A percentile compares a stretch with the other conserved stretches of the same genome.
phyloP scores from a whole-genome alignment of 305 asterid genomes.

The Fraxinus velutina region DNA sequence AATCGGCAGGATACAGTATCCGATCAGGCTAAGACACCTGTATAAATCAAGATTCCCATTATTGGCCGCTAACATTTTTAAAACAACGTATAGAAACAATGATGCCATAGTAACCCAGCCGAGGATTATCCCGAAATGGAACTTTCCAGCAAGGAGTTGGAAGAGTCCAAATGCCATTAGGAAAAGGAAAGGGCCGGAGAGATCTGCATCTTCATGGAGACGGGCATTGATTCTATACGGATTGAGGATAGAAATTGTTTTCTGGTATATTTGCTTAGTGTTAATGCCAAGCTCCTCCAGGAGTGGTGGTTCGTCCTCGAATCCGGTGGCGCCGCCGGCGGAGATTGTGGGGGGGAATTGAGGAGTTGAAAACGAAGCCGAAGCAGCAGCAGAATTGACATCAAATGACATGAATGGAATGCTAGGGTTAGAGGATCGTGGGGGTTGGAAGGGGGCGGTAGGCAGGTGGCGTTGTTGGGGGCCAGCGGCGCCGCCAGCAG shows the following conservation, averaged over 20 bases:
- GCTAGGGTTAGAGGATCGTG: constrained; percentile 51
- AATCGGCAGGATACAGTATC: constrained; percentile 81
- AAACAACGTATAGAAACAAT: constrained; percentile 66
- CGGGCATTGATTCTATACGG: constrained; percentile 59
- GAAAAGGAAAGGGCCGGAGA: constrained; percentile 63
- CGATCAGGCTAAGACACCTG: constrained; percentile 78
- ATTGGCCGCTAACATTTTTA: constrained; percentile 82
- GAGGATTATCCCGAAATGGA: constrained; percentile 63
- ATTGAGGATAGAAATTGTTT: constrained; percentile 38
- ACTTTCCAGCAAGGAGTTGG: constrained; percentile 80
- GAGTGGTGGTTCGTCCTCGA: constrained; percentile 69
- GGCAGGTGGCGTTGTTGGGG: constrained; percentile 71
- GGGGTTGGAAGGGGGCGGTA: constrained; percentile 74
- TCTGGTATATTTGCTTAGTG: constrained; percentile 71
- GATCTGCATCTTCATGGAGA: constrained; percentile 75
- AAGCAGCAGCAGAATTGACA: constrained; percentile 57
- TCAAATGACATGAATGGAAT: constrained; percentile 89
- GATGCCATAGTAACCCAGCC: constrained; percentile 91
- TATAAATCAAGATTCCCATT: constrained; percentile 82
- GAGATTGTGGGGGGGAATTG: constrained; percentile 30
- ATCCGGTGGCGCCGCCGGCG: constrained; percentile 29
- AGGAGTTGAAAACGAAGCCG: constrained; percentile 61
- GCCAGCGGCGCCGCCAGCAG: constrained; percentile 36
- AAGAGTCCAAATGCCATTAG: constrained; percentile 76
- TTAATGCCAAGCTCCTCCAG: constrained; percentile 67